phyloP scores from a whole-genome alignment of 2,329 filamentous ascomycete genomes.

The Exophiala bonariae region DNA sequence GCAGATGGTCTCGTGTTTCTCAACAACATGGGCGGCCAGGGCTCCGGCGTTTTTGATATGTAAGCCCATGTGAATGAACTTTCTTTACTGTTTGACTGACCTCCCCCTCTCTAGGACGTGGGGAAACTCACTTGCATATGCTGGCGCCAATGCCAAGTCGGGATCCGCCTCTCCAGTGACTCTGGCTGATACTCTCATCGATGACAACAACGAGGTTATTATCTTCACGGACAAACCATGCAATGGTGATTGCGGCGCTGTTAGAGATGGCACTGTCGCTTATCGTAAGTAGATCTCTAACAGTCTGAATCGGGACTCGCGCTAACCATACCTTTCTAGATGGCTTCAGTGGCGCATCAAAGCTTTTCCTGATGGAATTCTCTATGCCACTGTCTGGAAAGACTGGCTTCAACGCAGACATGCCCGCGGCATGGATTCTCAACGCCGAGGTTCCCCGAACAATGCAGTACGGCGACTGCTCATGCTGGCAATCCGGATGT shows the following conservation, averaged over 20 bases:
- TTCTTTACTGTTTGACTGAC: conserved; percentile 3
- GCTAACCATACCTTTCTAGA: conserved; percentile 35
- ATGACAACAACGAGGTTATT: conserved; percentile 52
- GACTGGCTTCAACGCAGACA: conserved; percentile 58
- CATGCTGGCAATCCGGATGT: conserved; percentile 70
- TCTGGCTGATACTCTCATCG: conserved; percentile 51
- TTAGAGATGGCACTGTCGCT: conserved; percentile 50
- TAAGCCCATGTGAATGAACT: conserved; percentile 28
- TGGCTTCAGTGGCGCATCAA: conserved; percentile 69
- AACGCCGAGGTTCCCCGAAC: conserved; percentile 72
- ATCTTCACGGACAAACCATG: conserved; percentile 55
- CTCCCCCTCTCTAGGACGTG: conserved; percentile 35
- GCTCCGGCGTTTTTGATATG: conserved; percentile 57
- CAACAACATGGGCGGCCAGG: conserved; percentile 57
- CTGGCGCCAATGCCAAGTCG: conserved; percentile 46
- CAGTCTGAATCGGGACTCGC: conserved; percentile 22
- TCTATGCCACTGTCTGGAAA: conserved; percentile 65
- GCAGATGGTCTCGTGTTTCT: conserved; percentile 59
- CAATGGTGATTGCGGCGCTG: conserved; percentile 48
- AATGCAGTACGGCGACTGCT: conserved; percentile 69
- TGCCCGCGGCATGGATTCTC: conserved; percentile 74
- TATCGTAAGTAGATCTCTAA: conserved; percentile 41
- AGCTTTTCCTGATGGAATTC: conserved; percentile 74
- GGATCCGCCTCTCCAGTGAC: conserved; percentile 50
- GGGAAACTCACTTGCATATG: conserved; percentile 60